Evolutionary conservation across 345 rosid genomes (phyloP), one percentile per base, ranked within the genome.

Genomic region (Linum lewisii): DNA sequence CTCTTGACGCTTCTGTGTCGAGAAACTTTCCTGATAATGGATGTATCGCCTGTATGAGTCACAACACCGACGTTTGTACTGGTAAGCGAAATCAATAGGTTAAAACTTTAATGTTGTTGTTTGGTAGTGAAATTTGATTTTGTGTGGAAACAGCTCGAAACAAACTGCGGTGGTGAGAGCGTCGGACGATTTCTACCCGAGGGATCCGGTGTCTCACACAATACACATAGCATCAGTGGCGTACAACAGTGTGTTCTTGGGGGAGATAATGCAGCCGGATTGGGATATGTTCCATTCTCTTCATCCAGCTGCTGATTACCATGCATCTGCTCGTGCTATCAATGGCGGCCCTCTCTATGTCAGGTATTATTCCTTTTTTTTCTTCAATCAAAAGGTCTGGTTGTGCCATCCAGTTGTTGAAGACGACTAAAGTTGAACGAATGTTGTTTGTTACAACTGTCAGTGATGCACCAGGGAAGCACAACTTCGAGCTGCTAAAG

Each of bases 271-370:
- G 98, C 79, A 54, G 72, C 87, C 98, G 42, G 98, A 92, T 62
- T 92, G 98, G 98, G 98, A 92, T 62, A 92, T 92, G 98, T 92
- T 92, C 66, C 96, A 92, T 32, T 88, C 98, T 0, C 66, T 77
- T 21, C 96, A 92, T 68, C 84, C 98, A 34, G 96, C 95, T 1
- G 98, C 93, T 0, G 95, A 88, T 47, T 92, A 86, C 50, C 98
- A 92, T n/a, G 96, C 86, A 0, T 92, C 98, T 0, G 98, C 98
- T 7, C 78, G 98, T 16, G 98, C 93, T 5, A 88, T 92, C 20
- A 92, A 95, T 49, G 98, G 98, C 51, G 96, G 96, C 16, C 95
- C 93, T 0, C 29, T 92, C 44, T 92, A 92, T 34, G 98, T 88
- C n/a, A n/a, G n/a, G n/a, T n/a, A n/a, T n/a, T n/a, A n/a, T n/a